Conservation (phyloP, 495 filamentous ascomycete species). For the Saxispiralis lemnorum region DNA sequence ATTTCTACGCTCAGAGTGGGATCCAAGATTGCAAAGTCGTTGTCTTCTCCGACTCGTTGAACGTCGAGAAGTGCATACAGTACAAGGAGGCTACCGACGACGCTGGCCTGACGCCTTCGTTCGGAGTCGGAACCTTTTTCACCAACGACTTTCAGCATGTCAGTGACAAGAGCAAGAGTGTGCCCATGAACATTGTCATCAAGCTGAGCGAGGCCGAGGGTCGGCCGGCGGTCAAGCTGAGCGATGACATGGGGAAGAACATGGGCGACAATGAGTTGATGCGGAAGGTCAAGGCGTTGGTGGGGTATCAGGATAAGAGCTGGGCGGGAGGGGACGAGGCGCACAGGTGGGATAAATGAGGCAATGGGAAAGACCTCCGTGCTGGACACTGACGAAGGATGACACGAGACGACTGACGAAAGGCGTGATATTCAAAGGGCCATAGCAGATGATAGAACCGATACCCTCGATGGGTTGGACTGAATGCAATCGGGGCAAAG, state of each 20-base stretch:
- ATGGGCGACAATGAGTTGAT: conserved; percentile 71
- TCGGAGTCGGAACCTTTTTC: conserved; percentile 88
- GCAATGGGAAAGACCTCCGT: background rate
- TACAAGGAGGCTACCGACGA: conserved; percentile 70
- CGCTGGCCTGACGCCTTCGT: conserved; percentile 62
- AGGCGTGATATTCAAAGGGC: too few relatives aligned
- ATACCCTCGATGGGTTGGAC: too few relatives aligned
- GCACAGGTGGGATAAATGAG: conserved; percentile 45
- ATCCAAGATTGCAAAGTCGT: conserved; percentile 75
- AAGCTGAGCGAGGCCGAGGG: conserved; percentile 76
- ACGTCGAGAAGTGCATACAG: conserved; percentile 77
- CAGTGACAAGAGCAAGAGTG: conserved; percentile 53
- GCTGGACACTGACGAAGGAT: too few relatives aligned
- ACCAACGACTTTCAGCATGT: conserved; percentile 68
- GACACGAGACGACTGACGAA: background rate
- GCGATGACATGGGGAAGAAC: conserved; percentile 92
- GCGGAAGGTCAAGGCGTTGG: conserved; percentile 58
- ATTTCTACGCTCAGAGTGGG: conserved; percentile 64
- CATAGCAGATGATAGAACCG: too few relatives aligned
- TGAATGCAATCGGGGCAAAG: background rate
- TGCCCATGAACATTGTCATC: conserved; percentile 94
- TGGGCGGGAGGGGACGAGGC: conserved; percentile 77
- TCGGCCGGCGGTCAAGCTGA: conserved; percentile 80
- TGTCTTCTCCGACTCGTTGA: conserved; percentile 91
- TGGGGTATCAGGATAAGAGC: conserved; percentile 69